These are phyloP conservation scores for Russula lepida DNA, from an alignment of 768 basidiomycete species.

Conservation along the genomic window DNA sequence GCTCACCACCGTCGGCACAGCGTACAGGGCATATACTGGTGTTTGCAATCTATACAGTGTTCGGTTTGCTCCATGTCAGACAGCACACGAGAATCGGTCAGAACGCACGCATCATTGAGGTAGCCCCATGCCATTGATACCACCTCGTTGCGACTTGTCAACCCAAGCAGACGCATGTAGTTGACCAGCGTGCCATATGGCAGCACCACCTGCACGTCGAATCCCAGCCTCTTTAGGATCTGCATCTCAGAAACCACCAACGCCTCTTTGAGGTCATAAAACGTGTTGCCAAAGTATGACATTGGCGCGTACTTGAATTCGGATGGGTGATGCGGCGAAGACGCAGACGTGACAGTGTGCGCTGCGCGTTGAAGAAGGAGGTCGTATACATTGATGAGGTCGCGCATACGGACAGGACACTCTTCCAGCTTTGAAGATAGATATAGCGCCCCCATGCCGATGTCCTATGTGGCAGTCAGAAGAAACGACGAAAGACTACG, in stretches of 20 bases:
- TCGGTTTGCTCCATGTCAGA: background rate
- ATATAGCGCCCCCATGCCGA: constrained; percentile 83
- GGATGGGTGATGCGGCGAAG: constrained; percentile 23
- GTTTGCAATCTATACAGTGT: constrained; percentile 69
- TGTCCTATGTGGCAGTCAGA: constrained; percentile 43
- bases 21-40: constrained; percentile 83
- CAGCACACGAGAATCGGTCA: background rate
- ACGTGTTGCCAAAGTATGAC: constrained; percentile 82
- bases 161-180: constrained; percentile 84
- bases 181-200: constrained; percentile 94
- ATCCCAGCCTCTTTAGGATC: constrained; percentile 89
- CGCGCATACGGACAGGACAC: constrained; percentile 83
- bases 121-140: constrained; percentile 87
- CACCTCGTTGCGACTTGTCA: constrained; percentile 61
- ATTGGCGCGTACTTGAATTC: constrained; percentile 67
- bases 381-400: constrained; percentile 92
- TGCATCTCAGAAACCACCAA: constrained; percentile 97
- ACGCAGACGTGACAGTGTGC: constrained; percentile 39
- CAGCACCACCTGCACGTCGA: constrained; percentile 87
- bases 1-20: constrained; percentile 83
- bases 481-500: background rate
- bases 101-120: constrained; percentile 86
- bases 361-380: constrained; percentile 69
- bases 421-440: constrained; percentile 90
- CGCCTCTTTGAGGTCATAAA: constrained; percentile 92